Evolutionary conservation across 1,284 basidiomycete species (phyloP).

Genomic region (Malassezia caprae): DNA sequence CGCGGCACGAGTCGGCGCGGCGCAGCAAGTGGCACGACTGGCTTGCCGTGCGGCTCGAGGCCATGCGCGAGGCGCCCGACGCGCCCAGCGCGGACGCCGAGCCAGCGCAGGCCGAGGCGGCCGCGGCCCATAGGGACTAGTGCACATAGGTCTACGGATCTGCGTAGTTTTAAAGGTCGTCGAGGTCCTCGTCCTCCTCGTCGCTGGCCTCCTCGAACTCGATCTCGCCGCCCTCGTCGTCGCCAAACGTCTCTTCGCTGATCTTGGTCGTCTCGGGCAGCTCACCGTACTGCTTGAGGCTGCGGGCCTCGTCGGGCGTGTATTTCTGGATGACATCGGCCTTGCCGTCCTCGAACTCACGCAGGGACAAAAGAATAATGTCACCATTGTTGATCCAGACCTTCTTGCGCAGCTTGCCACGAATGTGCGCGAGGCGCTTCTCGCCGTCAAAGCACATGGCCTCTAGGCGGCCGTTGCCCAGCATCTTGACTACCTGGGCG

Average conservation of each 20-base stretch:
- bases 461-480: conserved; percentile 93
- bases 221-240: conserved; percentile 56
- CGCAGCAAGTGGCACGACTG: conserved; percentile 26
- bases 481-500: conserved; percentile 96
- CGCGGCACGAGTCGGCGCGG: conserved; percentile 17
- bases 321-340: conserved; percentile 99
- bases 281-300: conserved; percentile 93
- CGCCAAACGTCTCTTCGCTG: conserved; percentile 92
- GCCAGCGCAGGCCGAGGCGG: not conserved
- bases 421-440: conserved; percentile 92
- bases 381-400: conserved; percentile 99
- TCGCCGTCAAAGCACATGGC: conserved; percentile 97
- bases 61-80: conserved; percentile 18
- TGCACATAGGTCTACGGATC: not conserved
- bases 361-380: conserved; percentile 87
- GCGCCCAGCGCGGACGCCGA: not conserved
- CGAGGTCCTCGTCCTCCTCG: conserved; percentile 38
- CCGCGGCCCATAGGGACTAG: not conserved
- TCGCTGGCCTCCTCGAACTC: conserved; percentile 48
- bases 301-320: conserved; percentile 78
- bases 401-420: conserved; percentile 99
- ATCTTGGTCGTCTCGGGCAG: conserved; percentile 96
- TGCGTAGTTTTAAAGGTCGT: conserved; percentile 22
- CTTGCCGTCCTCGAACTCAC: conserved; percentile 98
- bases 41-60: conserved; percentile 27